Evolutionary conservation across 2,329 filamentous ascomycete species (phyloP).

Genomic region (Fusarium caatingaense): DNA sequence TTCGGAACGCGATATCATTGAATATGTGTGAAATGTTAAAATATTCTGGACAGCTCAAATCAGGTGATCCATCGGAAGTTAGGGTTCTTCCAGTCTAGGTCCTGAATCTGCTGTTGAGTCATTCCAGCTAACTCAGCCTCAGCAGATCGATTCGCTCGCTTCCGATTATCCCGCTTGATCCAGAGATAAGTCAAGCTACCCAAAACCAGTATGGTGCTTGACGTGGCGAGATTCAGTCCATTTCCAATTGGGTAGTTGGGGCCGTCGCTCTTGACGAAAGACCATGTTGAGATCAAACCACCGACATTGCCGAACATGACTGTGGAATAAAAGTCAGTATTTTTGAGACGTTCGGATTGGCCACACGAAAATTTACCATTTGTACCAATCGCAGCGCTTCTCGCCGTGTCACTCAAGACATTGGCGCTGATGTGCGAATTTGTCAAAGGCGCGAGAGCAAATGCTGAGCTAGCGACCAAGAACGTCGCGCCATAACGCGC

Average conservation of each 20-base stretch:
- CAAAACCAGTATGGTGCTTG: constrained; percentile 62
- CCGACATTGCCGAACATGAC: constrained; percentile 79
- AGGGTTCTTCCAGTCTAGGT: constrained; percentile 75
- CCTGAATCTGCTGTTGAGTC: constrained; percentile 63
- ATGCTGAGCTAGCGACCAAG: constrained; percentile 62
- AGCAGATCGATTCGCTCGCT: constrained; percentile 42
- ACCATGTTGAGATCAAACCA: constrained; percentile 72
- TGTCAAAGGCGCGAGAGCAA: constrained; percentile 42
- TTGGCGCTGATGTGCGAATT: constrained; percentile 67
- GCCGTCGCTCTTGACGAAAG: constrained; percentile 69
- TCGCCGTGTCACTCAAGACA: constrained; percentile 76
- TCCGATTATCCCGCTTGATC: constrained; percentile 71
- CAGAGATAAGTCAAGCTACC: constrained; percentile 61
- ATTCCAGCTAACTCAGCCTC: constrained; percentile 64
- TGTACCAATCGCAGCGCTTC: constrained; percentile 72
- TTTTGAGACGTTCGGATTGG: rapidly evolving
- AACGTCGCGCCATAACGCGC: constrained; percentile 78
- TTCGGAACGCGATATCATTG: background rate
- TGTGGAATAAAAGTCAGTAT: background rate
- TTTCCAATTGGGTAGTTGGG: constrained; percentile 77
- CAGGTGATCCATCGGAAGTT: constrained; percentile 66
- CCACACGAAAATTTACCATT: constrained; percentile 48
- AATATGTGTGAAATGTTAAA: background rate
- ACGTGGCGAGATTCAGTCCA: constrained; percentile 73
- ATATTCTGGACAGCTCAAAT: background rate